Evolutionary conservation across 805 yeast genomes (phyloP).

Genomic region (Sungouiozyma ichnusensis): DNA sequence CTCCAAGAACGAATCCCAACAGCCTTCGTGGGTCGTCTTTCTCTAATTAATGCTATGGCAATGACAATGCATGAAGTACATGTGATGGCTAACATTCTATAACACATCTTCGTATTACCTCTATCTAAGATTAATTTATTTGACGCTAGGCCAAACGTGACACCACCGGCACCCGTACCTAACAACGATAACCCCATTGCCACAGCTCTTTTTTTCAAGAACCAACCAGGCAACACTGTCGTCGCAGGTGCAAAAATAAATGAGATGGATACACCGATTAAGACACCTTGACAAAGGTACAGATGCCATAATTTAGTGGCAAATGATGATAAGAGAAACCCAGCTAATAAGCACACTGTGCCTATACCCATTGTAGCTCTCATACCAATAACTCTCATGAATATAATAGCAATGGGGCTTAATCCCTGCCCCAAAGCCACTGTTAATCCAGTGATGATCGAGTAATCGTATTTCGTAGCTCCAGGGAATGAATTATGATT

Average conservation of each 20-base stretch:
- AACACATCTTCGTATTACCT: slow-evolving; percentile 38
- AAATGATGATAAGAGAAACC: slow-evolving; percentile 50
- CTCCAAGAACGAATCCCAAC: slow-evolving; percentile 19
- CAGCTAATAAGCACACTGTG: slow-evolving; percentile 39
- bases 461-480: slow-evolving; percentile 48
- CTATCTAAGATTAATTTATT: slow-evolving; percentile 33
- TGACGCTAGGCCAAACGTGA: slow-evolving; percentile 33
- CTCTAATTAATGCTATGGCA: slow-evolving; percentile 35
- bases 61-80: slow-evolving; percentile 30
- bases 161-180: slow-evolving; percentile 48
- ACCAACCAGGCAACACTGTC: slow-evolving; percentile 60
- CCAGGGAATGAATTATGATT: slow-evolving; percentile 42
- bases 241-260: slow-evolving; percentile 48
- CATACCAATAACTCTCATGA: slow-evolving; percentile 42
- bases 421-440: slow-evolving; percentile 45
- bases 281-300: slow-evolving; percentile 55
- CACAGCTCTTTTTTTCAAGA: slow-evolving; percentile 47
- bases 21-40: slow-evolving; percentile 31
- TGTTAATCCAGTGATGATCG: slow-evolving; percentile 58
- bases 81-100: slow-evolving; percentile 34
- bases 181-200: slow-evolving; percentile 40
- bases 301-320: slow-evolving; percentile 54
- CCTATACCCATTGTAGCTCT: slow-evolving; percentile 42
- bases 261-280: slow-evolving; percentile 45
- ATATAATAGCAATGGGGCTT: slow-evolving; percentile 45